Conservation (phyloP, 2,329 filamentous ascomycete species). For the Furcasterigmium furcatum region DNA sequence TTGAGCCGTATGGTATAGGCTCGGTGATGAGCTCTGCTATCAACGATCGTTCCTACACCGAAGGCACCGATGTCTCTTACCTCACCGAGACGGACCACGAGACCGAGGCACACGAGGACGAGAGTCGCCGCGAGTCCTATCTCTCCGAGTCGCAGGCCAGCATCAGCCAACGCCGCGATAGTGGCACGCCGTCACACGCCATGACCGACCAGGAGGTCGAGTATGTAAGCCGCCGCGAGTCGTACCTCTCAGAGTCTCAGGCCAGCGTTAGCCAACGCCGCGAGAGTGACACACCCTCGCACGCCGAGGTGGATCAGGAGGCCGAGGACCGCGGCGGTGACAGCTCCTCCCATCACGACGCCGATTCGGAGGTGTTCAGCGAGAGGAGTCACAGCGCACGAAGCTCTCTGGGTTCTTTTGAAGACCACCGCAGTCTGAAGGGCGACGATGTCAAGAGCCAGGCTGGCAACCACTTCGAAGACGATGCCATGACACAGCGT, state of each 20-base stretch:
- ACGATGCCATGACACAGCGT: slow-evolving; percentile 25
- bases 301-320: background rate
- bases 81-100: slow-evolving; percentile 17
- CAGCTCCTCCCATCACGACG: slow-evolving; percentile 47
- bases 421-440: slow-evolving; percentile 7
- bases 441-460: slow-evolving; percentile 13
- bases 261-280: slow-evolving; percentile 5
- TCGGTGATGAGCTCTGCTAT: slow-evolving; percentile 26
- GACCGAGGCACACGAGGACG: background rate
- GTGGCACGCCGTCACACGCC: background rate
- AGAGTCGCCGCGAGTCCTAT: slow-evolving; percentile 6
- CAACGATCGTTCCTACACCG: slow-evolving; percentile 20
- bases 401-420: slow-evolving; percentile 52
- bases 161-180: slow-evolving; percentile 3
- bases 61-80: slow-evolving; percentile 21
- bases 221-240: slow-evolving; percentile 8
- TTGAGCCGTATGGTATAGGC: slow-evolving; percentile 11
- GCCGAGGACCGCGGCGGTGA: slow-evolving; percentile 30
- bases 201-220: slow-evolving; percentile 12
- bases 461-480: slow-evolving; percentile 20
- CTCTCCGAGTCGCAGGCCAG: slow-evolving; percentile 5
- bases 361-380: slow-evolving; percentile 57
- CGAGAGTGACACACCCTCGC: slow-evolving; percentile 1
- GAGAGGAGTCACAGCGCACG: slow-evolving; percentile 53
- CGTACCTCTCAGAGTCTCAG: slow-evolving; percentile 11